phyloP scores from a whole-genome alignment of 768 basidiomycete genomes.

The Hygrophorus russula region DNA sequence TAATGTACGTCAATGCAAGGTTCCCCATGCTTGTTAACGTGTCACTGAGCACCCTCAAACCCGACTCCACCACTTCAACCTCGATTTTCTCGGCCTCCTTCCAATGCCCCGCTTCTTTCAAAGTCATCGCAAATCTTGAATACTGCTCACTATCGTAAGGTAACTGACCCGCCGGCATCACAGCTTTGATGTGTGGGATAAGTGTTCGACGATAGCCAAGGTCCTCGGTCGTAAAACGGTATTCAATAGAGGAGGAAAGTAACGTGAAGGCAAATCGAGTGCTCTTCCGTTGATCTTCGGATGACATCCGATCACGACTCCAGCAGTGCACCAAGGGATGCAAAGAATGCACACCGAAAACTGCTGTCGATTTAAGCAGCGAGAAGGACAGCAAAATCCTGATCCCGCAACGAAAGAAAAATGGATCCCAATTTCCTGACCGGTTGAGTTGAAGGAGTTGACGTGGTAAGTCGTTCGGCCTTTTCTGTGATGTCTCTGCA shows the following conservation, averaged over 20 bases:
- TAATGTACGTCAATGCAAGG: no score
- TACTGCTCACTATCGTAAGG: no score
- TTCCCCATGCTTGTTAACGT: no score
- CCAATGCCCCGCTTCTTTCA: no score
- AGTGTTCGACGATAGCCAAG: neutral
- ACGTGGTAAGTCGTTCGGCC: neutral
- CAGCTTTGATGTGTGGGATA: slow-evolving; percentile 5
- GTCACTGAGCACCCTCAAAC: no score
- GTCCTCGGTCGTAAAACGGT: neutral
- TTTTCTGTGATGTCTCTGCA: neutral
- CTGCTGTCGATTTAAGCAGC: slow-evolving; percentile 6
- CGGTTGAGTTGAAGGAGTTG: neutral
- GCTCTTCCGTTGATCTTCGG: neutral
- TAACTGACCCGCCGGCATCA: no score
- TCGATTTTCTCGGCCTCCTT: no score
- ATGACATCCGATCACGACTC: neutral
- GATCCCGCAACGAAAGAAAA: slow-evolving; percentile 10
- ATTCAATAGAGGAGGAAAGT: slow-evolving; percentile 1
- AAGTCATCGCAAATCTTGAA: no score
- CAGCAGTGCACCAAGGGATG: slow-evolving; percentile 9
- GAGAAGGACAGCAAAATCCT: slow-evolving; percentile 11
- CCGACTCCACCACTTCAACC: no score
- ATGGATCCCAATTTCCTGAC: slow-evolving; percentile 7
- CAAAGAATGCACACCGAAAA: slow-evolving; percentile 2
- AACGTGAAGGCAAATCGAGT: neutral